phyloP scores from a whole-genome alignment of 2,329 filamentous ascomycete genomes.

The Dryadomyces quercus-mongolicae region DNA sequence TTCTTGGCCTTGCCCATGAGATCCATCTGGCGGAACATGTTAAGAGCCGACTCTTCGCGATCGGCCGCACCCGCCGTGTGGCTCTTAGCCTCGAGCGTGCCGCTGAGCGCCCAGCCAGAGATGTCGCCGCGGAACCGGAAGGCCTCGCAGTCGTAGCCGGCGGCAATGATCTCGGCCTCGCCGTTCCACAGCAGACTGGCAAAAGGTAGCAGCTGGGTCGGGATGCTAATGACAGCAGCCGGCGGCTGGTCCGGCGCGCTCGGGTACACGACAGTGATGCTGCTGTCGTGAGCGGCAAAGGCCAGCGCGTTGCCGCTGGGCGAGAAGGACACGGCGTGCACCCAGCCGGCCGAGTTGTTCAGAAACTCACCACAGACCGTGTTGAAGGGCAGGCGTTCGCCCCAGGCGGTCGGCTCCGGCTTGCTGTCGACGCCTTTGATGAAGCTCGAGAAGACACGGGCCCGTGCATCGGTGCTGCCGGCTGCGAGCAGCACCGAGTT shows the following conservation, averaged over 20 bases:
- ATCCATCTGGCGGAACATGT: constrained; percentile 99
- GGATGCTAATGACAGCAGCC: constrained; percentile 77
- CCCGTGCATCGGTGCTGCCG: constrained; percentile 94
- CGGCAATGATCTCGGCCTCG: constrained; percentile 88
- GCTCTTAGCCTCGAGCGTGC: constrained; percentile 67
- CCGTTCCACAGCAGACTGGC: constrained; percentile 86
- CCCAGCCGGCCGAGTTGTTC: constrained; percentile 94
- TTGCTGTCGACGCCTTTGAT: constrained; percentile 87
- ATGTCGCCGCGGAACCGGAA: constrained; percentile 76
- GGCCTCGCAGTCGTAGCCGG: constrained; percentile 81
- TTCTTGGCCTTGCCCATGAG: constrained; percentile 86
- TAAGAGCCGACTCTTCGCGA: constrained; percentile 83
- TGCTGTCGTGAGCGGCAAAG: constrained; percentile 91
- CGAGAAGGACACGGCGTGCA: constrained; percentile 87
- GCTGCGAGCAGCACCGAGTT: constrained; percentile 92
- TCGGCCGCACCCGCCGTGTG: constrained; percentile 46
- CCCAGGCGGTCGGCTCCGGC: constrained; percentile 82
- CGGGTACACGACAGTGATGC: constrained; percentile 92
- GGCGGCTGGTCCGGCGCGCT: constrained; percentile 83
- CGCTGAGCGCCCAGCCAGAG: constrained; percentile 71
- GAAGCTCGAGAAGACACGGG: constrained; percentile 86
- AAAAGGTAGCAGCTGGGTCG: constrained; percentile 83
- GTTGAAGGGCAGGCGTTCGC: constrained; percentile 92
- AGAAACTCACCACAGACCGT: constrained; percentile 94
- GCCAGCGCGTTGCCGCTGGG: constrained; percentile 87